Evolutionary conservation across 345 rosid species (phyloP).

Genomic region (Salix suchowensis): DNA sequence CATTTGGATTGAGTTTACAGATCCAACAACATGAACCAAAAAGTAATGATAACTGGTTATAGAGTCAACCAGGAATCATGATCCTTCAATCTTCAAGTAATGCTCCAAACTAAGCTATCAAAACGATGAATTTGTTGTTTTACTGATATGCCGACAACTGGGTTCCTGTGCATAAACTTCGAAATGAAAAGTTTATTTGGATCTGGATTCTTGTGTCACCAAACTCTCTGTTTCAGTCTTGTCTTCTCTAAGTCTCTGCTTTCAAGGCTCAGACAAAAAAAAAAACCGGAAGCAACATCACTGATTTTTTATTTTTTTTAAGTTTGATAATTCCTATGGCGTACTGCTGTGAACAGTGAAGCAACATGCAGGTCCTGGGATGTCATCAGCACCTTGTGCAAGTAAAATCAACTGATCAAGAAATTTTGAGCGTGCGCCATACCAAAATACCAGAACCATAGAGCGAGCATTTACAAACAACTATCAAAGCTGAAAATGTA

Average conservation of each 20-base stretch:
- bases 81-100: not conserved
- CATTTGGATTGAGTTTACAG: not conserved
- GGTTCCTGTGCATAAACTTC: not conserved
- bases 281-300: not conserved
- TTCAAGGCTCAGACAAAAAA: not conserved
- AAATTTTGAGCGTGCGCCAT: not conserved
- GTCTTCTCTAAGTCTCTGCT: not conserved
- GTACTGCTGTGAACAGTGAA: not conserved
- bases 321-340: not conserved
- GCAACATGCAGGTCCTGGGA: not conserved
- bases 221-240: not conserved
- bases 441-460: not conserved
- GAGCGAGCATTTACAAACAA: not conserved
- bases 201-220: not conserved
- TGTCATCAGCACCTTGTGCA: not conserved
- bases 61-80: not conserved
- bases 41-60: not conserved
- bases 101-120: not conserved
- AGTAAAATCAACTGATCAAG: not conserved
- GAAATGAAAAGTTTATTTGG: not conserved
- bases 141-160: not conserved
- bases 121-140: not conserved
- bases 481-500: not conserved
- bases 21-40: not conserved
- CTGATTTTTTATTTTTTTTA: not conserved